Evolutionary conservation across 768 basidiomycete species (phyloP).

Genomic region (Paxillus involutus): DNA sequence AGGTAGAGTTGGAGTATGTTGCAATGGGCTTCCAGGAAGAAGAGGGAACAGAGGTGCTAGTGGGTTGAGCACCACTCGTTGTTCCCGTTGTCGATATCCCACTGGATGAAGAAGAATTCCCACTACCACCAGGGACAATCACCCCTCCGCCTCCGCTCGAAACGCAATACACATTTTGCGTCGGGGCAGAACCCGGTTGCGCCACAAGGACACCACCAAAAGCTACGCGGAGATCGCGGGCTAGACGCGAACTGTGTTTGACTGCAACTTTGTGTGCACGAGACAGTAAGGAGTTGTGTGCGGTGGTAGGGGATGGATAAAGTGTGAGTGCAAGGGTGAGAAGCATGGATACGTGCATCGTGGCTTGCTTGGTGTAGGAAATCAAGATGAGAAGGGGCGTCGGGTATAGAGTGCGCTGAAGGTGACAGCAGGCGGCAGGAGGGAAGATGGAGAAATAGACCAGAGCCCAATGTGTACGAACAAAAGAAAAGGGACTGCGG

Average conservation of each 20-base stretch:
- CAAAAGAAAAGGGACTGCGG: constrained; percentile 10
- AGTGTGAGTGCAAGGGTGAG: constrained; percentile 31
- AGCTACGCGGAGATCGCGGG: constrained; percentile 67
- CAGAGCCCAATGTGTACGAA: constrained; percentile 11
- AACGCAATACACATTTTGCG: constrained; percentile 38
- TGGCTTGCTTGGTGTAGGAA: constrained; percentile 1
- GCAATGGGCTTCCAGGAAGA: constrained; percentile 63
- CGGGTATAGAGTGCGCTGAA: not conserved
- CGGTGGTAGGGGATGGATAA: constrained; percentile 21
- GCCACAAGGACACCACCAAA: constrained; percentile 54
- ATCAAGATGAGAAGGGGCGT: not conserved
- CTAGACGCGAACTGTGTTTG: constrained; percentile 59
- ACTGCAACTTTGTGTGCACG: constrained; percentile 55
- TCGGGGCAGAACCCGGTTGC: constrained; percentile 32
- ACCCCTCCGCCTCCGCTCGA: constrained; percentile 19
- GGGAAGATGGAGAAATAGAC: not conserved
- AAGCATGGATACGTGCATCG: constrained; percentile 28
- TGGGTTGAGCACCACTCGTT: constrained; percentile 14
- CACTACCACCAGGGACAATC: constrained; percentile 16
- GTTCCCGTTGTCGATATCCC: constrained; percentile 19
- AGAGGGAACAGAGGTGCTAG: constrained; percentile 27
- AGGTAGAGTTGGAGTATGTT: constrained; percentile 62
- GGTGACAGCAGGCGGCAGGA: not conserved
- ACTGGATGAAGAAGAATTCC: constrained; percentile 21
- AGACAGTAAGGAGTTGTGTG: constrained; percentile 34